Evolutionary conservation across 192 early-diverging fungal species (phyloP), one percentile per base, ranked within the genome.

Genomic region (Coemansia sp.): DNA sequence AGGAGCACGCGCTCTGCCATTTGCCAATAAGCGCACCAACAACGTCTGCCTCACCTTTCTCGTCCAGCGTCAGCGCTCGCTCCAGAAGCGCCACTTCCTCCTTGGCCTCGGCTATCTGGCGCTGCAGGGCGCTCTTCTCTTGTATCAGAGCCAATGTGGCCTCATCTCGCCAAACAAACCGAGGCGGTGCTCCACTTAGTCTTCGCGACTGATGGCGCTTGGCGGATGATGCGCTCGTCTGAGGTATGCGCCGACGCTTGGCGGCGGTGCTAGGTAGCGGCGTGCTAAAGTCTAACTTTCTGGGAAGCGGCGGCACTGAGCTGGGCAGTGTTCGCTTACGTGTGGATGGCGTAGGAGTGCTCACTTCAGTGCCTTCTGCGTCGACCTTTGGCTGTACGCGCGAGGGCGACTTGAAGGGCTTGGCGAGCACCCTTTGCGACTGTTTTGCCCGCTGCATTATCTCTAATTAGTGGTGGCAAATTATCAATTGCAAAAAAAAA

Each of bases 391-490:
- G 38, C 1, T 39, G 31, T 49, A 17, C 19, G 41, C 68, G 68
- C 15, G 65, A 19, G 7, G 77, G 78, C 54, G 78, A 81, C 57
- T 81, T 81, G 60, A 81, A 81, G 53, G 78, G 78, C 64, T 81
- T 71, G 3, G 46, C 24, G 12, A 81, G 53, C 51, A 67, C 37
- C 35, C 37, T 69, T 22, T 64, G 69, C 15, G 68, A n/a, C n/a
- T 57, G 35, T 42, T 27, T 61, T 17, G 69, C 22, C 39, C 61
- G 65, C 7, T 67, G 68, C 73, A 75, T 68, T 51, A 22, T 41
- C n/a, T n/a, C n/a, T n/a, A n/a, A 36, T n/a, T 60, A 39, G 35
- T 41, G 36, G 24, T 60, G 38, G 24, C 27, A 51, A 32, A 54
- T 53, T 57, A 64, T 42, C 20, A 54, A 49, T 17, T 8, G 17